Conservation (phyloP, 768 basidiomycete species). For the Tricholoma saponaceum region DNA sequence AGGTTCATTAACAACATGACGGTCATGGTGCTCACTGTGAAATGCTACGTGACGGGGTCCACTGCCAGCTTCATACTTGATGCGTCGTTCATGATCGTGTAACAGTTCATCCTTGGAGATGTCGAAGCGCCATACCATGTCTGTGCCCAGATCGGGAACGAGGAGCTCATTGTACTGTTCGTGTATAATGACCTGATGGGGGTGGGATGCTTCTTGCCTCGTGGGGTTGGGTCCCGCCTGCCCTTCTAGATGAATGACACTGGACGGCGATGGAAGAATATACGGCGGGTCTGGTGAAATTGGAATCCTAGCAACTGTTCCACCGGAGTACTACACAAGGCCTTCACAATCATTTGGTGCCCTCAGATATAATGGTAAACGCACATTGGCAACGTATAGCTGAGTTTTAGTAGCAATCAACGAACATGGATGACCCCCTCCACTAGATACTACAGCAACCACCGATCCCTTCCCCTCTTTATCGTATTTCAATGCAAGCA, state of each 20-base stretch:
- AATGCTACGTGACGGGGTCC: conserved; percentile 71
- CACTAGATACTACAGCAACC: conserved; percentile 45
- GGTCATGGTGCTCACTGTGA: conserved; percentile 41
- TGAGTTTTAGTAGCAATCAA: conserved; percentile 53
- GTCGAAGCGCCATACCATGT: conserved; percentile 56
- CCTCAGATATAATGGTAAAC: conserved; percentile 23
- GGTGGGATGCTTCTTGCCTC: conserved; percentile 71
- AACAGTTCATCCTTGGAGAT: conserved; percentile 32
- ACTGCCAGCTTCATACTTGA: conserved; percentile 50
- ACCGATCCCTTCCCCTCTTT: conserved; percentile 48
- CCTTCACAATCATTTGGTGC: background rate
- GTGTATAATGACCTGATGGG: conserved; percentile 65
- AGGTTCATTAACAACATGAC: no score
- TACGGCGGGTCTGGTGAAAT: conserved; percentile 46
- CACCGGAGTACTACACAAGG: conserved; percentile 59
- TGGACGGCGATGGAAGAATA: conserved; percentile 29
- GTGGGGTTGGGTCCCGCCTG: conserved; percentile 60
- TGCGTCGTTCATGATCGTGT: conserved; percentile 47
- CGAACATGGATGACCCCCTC: conserved; percentile 63
- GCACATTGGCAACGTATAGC: conserved; percentile 68
- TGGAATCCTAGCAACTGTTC: conserved; percentile 53
- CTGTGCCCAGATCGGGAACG: conserved; percentile 73
- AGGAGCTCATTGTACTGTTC: conserved; percentile 53
- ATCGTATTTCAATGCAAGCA: conserved; percentile 57
- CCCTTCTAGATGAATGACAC: conserved; percentile 41